These are phyloP conservation scores for Rauvolfia tetraphylla DNA, from an alignment of 257 asterid species.

Conservation along the genomic window DNA sequence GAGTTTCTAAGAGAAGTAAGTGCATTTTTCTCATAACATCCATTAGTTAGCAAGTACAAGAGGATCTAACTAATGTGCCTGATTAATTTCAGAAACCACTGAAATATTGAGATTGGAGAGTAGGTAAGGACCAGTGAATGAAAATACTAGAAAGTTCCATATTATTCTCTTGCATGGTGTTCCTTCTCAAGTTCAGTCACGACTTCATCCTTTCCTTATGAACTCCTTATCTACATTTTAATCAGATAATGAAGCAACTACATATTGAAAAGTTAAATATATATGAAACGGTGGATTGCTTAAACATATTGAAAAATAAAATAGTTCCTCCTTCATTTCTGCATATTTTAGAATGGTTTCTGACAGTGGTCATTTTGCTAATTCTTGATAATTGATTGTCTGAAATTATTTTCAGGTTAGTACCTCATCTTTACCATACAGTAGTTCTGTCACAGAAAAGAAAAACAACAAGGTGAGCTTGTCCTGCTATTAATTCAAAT, in stretches of 20 bases:
- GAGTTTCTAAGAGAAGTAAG: constrained; percentile 65
- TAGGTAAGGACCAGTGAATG: neutral
- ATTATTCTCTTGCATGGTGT: neutral
- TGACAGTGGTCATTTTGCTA: neutral
- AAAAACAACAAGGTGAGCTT: constrained; percentile 38
- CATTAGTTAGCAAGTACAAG: neutral
- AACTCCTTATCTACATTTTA: neutral
- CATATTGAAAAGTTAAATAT: too few species aligned
- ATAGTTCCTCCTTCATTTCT: neutral
- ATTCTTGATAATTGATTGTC: neutral
- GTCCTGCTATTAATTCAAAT: neutral
- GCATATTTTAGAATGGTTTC: neutral
- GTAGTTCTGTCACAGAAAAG: constrained; percentile 26
- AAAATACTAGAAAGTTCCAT: neutral
- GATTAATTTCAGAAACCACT: neutral
- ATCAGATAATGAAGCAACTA: neutral
- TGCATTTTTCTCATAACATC: constrained; percentile 6
- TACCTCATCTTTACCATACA: constrained; percentile 22
- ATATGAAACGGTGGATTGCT: neutral
- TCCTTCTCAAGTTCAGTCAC: neutral
- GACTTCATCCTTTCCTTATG: neutral
- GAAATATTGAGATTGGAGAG: neutral
- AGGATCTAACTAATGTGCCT: neutral
- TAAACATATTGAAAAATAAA: neutral
- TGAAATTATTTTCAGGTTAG: constrained; percentile 37